phyloP scores from a whole-genome alignment of 2,329 filamentous ascomycete genomes.

The Fusarium acutatum region DNA sequence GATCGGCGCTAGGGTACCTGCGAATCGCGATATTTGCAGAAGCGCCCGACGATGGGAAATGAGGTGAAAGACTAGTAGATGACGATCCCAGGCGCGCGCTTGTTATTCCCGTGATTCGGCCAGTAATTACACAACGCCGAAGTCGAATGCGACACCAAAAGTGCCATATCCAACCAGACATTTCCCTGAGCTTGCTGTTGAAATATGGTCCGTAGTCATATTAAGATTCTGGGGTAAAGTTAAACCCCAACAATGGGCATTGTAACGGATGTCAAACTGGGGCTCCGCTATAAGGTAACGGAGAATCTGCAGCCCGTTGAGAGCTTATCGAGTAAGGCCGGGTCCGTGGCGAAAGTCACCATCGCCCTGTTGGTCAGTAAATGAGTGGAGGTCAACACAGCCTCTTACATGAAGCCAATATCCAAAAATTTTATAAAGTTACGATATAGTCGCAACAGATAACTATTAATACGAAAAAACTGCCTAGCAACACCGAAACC shows the following conservation, averaged over 20 bases:
- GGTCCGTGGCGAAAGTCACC: not conserved
- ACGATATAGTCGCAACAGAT: not conserved
- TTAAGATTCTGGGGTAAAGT: not conserved
- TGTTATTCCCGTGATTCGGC: not conserved
- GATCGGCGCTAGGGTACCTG: conserved; percentile 19
- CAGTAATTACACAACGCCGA: not conserved
- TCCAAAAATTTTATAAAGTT: not conserved
- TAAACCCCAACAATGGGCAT: conserved; percentile 5
- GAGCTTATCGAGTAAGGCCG: not conserved
- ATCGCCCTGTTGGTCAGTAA: not conserved
- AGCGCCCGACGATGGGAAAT: conserved; percentile 9
- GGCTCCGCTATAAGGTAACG: not conserved
- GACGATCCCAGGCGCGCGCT: conserved; percentile 10
- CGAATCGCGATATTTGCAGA: not conserved
- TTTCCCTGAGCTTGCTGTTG: not conserved
- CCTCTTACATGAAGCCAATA: not conserved
- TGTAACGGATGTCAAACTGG: not conserved
- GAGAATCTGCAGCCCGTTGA: not conserved
- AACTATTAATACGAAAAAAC: not conserved
- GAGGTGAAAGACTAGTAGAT: conserved; percentile 8
- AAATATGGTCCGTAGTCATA: not conserved
- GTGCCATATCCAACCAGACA: not conserved
- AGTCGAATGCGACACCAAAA: not conserved
- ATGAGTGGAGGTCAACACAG: not conserved
- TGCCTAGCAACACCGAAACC: not conserved